A percentile compares a stretch with the other conserved stretches of the same genome.
Conservation (phyloP, 257 asterid genomes). For the Solanum chiquidenum region DNA sequence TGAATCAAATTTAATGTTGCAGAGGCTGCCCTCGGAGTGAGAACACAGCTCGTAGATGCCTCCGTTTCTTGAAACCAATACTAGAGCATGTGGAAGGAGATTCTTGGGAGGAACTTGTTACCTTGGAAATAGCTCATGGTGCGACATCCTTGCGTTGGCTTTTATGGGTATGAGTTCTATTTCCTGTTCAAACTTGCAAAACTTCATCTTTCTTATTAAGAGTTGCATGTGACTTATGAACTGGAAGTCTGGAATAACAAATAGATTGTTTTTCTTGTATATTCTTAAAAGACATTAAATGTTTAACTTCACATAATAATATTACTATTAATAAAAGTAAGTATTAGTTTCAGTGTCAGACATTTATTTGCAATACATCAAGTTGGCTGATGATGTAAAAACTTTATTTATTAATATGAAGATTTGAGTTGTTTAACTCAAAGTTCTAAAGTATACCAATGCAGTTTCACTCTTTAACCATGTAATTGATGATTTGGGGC, state of each 20-base stretch:
- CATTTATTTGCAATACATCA: neutral
- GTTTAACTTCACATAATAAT: neutral
- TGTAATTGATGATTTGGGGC: neutral
- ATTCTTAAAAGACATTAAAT: neutral
- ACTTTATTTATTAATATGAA: neutral
- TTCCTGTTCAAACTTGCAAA: neutral
- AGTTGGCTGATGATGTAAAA: neutral
- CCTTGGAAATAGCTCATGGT: slow-evolving; percentile 40
- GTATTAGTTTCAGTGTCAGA: neutral
- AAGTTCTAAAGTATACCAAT: neutral
- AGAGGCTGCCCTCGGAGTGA: slow-evolving; percentile 84
- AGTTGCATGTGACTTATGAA: neutral
- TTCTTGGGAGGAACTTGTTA: slow-evolving; percentile 96
- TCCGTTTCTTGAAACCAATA: slow-evolving; percentile 51
- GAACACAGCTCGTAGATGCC: slow-evolving; percentile 54
- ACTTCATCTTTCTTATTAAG: neutral
- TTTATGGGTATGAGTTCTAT: slow-evolving; percentile 58
- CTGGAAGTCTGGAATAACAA: neutral
- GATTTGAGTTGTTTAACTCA: neutral
- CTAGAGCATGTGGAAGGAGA: slow-evolving; percentile 58
- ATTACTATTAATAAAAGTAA: neutral
- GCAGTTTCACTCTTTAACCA: neutral
- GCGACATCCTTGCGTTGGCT: slow-evolving; percentile 90
- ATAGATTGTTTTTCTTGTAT: neutral
- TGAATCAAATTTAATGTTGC: slow-evolving; percentile 63